Evolutionary conservation across 495 filamentous ascomycete species (phyloP), one percentile per base, ranked within the genome.

Genomic region (Platismatia glauca): DNA sequence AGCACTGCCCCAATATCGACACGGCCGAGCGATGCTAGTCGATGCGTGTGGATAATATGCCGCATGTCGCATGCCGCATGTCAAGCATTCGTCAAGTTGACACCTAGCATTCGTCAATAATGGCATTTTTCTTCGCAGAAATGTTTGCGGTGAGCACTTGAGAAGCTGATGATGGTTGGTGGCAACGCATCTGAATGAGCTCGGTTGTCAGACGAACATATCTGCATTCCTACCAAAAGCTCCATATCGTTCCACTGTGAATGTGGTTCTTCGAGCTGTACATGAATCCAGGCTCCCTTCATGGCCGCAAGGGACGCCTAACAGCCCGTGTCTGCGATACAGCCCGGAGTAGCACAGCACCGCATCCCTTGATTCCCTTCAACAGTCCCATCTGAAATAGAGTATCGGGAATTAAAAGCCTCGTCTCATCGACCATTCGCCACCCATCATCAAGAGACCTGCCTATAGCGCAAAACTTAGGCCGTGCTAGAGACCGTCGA

Each of bases 1-100:
- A n/a, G n/a, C n/a, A n/a, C n/a, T n/a, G n/a, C n/a, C n/a, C n/a
- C n/a, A n/a, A n/a, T n/a, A n/a, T n/a, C n/a, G n/a, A 61, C 33
- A 39, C 48, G 46, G 46, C 44, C 33, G 58, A n/a, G 8, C 9
- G 13, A 61, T 61, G 22, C 38, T 53, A 61, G 59, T 37, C 22
- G 55, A 53, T 52, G 58, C 59, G 53, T 53, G 46, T 61, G 6
- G 27, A 52, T 52, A 8, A 6, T 44, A n/a, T n/a, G 9, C 43
- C 11, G 5, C 35, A 6, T 37, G 35, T 11, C 5, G 5, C 35
- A 37, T 22, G 8, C 9, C 3, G 22, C 22, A 11, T 15, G 24
- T 11, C 22, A 18, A 11, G 9, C 1, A 27, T 27, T 48, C 22
- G 12, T 31, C 7, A 9, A 52, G 15, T 29, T 7, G 15, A 3